Conservation (phyloP, 805 yeast genomes). For the Schwanniomyces sp. region DNA sequence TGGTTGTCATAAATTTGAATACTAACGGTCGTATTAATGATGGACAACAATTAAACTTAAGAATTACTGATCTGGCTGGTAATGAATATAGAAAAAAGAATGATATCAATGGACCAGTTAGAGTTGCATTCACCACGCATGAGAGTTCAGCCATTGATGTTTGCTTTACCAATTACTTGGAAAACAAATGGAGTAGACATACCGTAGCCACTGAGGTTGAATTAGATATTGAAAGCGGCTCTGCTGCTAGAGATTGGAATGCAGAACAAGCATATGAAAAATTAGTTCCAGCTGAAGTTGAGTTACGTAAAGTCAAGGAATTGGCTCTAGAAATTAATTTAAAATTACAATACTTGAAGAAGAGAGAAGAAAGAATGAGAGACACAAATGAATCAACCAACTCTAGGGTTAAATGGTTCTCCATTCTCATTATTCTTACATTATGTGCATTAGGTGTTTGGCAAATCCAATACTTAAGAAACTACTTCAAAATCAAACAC, state of each 20-base stretch:
- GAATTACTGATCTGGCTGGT: constrained; percentile 74
- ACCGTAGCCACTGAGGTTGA: constrained; percentile 69
- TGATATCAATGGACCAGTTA: constrained; percentile 69
- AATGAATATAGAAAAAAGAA: constrained; percentile 76
- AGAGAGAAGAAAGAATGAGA: constrained; percentile 89
- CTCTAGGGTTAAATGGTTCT: constrained; percentile 86
- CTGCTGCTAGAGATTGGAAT: constrained; percentile 98
- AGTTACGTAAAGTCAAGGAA: constrained; percentile 83
- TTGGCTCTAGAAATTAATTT: constrained; percentile 75
- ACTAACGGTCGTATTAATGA: constrained; percentile 79
- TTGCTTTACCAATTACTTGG: constrained; percentile 73
- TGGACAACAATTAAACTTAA: constrained; percentile 76
- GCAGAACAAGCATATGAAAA: constrained; percentile 90
- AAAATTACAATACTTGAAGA: constrained; percentile 80
- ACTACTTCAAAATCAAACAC: constrained; percentile 86
- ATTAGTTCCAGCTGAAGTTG: constrained; percentile 89
- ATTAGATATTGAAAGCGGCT: constrained; percentile 90
- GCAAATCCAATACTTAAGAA: constrained; percentile 90
- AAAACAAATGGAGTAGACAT: constrained; percentile 25
- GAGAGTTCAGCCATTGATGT: constrained; percentile 84
- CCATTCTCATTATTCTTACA: constrained; percentile 64
- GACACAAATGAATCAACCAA: constrained; percentile 97
- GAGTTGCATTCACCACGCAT: constrained; percentile 83
- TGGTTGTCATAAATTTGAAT: constrained; percentile 81
- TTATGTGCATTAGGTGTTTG: constrained; percentile 82